These are phyloP conservation scores for Miscanthus lutarioriparius DNA, from an alignment of 176 grass and related monocot species.

Conservation along the genomic window DNA sequence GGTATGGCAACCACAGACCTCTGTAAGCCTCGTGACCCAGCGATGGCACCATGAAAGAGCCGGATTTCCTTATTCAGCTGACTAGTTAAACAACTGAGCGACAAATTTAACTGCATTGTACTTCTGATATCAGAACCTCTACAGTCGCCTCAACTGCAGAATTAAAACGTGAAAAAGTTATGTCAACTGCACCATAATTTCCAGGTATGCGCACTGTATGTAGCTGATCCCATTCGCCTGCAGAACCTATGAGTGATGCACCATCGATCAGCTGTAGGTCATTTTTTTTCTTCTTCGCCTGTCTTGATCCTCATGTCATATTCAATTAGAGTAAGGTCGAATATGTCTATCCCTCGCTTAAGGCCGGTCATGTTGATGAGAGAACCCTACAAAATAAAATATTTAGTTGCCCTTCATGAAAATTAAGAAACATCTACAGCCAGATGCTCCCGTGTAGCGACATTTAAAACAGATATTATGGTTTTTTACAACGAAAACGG, in stretches of 20 bases:
- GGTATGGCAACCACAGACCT: neutral
- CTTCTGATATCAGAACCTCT: neutral
- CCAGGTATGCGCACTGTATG: neutral
- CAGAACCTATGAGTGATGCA: neutral
- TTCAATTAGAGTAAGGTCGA: neutral
- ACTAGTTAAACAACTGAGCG: neutral
- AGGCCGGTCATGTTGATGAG: neutral
- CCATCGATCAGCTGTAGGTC: conserved; percentile 15
- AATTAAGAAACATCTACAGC: neutral
- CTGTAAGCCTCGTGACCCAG: neutral
- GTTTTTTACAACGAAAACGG: neutral
- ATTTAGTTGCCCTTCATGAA: neutral
- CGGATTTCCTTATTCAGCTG: neutral
- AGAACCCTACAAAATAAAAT: neutral
- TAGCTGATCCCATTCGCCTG: neutral
- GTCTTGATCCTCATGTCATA: conserved; percentile 11
- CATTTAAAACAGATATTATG: neutral
- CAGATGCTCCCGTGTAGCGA: neutral
- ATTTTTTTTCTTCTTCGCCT: neutral
- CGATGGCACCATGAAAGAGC: neutral
- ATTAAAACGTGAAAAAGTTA: neutral
- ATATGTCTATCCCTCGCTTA: conserved; percentile 9
- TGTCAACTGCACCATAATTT: neutral
- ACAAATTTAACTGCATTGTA: conserved; percentile 1
- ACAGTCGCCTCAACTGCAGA: conserved; percentile 4